A percentile compares a stretch with the other conserved stretches of the same genome.
Conservation (phyloP, 2,329 filamentous ascomycete species). For the Talaromyces islandicus region DNA sequence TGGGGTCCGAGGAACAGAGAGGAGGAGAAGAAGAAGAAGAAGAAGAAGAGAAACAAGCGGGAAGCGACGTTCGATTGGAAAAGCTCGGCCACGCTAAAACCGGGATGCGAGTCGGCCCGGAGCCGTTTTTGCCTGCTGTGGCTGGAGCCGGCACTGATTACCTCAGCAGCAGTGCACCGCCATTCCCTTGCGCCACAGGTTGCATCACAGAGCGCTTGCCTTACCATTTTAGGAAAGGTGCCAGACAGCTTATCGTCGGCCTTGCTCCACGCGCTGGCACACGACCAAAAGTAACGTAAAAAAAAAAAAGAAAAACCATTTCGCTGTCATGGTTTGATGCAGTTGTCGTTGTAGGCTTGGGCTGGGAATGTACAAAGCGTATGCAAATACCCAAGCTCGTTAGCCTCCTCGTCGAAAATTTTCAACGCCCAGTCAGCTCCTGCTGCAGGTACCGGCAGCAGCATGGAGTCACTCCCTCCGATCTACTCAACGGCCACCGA, state of each 20-base stretch:
- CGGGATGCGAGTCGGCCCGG: constrained; percentile 11
- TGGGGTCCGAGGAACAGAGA: not conserved
- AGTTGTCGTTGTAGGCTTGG: not conserved
- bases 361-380: constrained; percentile 5
- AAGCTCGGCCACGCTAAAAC: constrained; percentile 5
- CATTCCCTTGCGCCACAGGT: not conserved
- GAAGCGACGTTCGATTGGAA: constrained; percentile 9
- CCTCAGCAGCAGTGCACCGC: not conserved
- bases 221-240: constrained; percentile 7
- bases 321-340: not conserved
- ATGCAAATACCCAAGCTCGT: constrained; percentile 2
- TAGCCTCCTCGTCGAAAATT: constrained; percentile 3
- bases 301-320: constrained; percentile 1
- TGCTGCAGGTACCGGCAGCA: constrained; percentile 6
- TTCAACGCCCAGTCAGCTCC: not conserved
- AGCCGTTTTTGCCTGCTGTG: not conserved
- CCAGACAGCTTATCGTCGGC: not conserved
- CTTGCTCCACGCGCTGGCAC: constrained; percentile 6
- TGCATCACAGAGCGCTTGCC: not conserved
- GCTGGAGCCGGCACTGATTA: not conserved
- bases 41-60: constrained; percentile 14
- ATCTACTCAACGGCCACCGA: constrained; percentile 29
- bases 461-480: constrained; percentile 32
- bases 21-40: constrained; percentile 16
- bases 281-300: not conserved